Conservation (phyloP, 2,329 filamentous ascomycete species). For the Aspergillus puulaauensis region DNA sequence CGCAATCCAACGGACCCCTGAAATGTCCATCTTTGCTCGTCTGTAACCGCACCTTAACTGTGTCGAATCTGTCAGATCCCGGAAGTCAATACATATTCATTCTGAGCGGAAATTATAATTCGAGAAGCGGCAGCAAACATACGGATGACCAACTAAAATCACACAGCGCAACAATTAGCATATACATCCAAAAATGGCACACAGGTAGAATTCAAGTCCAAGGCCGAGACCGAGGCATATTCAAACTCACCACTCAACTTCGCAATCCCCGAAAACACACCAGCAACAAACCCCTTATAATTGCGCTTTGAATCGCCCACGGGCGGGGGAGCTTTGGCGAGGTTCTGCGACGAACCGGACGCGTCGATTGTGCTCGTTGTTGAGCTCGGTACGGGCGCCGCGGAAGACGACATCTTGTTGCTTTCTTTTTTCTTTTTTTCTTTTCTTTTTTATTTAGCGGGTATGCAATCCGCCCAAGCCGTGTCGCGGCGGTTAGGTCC, state of each 20-base stretch:
- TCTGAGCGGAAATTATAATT: neutral
- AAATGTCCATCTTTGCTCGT: conserved; percentile 78
- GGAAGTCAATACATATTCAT: neutral
- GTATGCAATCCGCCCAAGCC: neutral
- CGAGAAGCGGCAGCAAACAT: conserved; percentile 26
- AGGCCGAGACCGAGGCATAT: neutral
- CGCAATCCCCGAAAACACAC: conserved; percentile 91
- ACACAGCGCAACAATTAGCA: conserved; percentile 2
- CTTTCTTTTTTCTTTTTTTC: too few species aligned
- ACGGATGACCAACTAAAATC: conserved; percentile 59
- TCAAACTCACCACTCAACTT: conserved; percentile 72
- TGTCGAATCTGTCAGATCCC: conserved; percentile 70
- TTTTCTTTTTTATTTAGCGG: too few species aligned
- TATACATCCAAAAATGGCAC: neutral
- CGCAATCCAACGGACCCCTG: conserved; percentile 79
- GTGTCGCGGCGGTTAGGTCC: too few species aligned
- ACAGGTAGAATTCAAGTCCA: neutral
- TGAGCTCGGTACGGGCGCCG: conserved; percentile 8
- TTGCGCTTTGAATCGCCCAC: conserved; percentile 44
- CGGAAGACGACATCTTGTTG: conserved; percentile 24
- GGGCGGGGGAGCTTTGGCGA: conserved; percentile 4
- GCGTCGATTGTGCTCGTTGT: conserved; percentile 4
- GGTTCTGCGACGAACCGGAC: conserved; percentile 5
- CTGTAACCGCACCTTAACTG: conserved; percentile 92
- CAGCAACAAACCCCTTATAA: conserved; percentile 96